A percentile compares a stretch with the other conserved stretches of the same genome.
These are phyloP conservation scores for Tolypocladium cylindrosporum DNA, from an alignment of 2,329 filamentous ascomycete species.

Conservation along the genomic window DNA sequence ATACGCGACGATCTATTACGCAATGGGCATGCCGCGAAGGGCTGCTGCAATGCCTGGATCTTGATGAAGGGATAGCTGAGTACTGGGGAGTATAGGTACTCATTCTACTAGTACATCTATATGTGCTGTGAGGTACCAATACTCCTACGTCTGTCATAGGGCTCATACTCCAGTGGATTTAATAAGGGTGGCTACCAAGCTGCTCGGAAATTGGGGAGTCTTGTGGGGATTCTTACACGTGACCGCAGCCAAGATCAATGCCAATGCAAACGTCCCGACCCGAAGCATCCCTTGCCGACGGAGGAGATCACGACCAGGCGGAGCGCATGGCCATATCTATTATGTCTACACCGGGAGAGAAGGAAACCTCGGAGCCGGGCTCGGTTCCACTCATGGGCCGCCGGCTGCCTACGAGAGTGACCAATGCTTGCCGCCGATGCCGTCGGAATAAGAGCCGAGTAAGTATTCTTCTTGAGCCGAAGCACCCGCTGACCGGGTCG, in stretches of 20 bases:
- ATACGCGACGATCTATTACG: no score
- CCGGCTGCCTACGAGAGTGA: constrained; percentile 1
- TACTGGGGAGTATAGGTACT: no score
- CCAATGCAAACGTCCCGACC: not conserved
- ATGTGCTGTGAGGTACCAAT: no score
- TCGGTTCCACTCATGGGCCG: not conserved
- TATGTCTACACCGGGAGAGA: not conserved
- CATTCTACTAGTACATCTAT: no score
- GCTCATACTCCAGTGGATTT: no score
- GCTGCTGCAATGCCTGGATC: no score
- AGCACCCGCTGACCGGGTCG: not conserved
- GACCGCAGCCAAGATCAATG: not conserved
- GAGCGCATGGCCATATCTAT: not conserved
- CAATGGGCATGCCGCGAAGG: no score
- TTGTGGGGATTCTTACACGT: not conserved
- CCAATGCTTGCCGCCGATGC: constrained; percentile 1
- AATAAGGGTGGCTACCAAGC: no score
- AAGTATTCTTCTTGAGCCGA: not conserved
- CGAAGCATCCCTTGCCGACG: not conserved
- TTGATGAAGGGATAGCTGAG: no score
- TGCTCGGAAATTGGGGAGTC: no score
- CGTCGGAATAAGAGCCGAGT: constrained; percentile 1
- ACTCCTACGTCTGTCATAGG: no score
- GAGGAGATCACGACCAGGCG: not conserved
- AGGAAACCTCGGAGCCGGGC: not conserved